Conservation (phyloP, 2,329 filamentous ascomycete genomes). For the Blastomyces parvus region DNA sequence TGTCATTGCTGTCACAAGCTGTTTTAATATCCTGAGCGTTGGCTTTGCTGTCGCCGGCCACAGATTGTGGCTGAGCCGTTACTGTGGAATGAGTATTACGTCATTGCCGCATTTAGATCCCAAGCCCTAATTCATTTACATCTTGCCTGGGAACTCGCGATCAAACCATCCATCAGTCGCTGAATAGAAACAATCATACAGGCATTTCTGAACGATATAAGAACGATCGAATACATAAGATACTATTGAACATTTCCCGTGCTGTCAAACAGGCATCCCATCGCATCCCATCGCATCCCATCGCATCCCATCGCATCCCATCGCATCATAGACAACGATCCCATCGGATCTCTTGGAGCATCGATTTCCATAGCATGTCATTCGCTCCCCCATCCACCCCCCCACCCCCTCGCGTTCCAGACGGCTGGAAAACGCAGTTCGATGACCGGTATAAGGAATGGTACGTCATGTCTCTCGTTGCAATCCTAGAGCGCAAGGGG, state of each 20-base stretch:
- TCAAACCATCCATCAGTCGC: background rate
- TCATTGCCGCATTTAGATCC: background rate
- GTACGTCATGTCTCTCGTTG: constrained; percentile 33
- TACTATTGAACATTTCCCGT: background rate
- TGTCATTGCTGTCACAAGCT: too few species aligned
- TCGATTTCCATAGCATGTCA: constrained; percentile 21
- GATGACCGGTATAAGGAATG: constrained; percentile 85
- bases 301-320: too few species aligned
- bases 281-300: too few species aligned
- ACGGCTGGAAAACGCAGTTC: constrained; percentile 78
- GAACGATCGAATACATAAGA: background rate
- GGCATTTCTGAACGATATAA: background rate
- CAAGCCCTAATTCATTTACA: background rate
- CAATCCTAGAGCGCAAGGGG: background rate
- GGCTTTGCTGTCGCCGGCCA: too few species aligned
- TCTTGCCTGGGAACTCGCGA: background rate
- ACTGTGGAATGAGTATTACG: background rate
- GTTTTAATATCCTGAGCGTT: too few species aligned
- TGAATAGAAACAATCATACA: background rate
- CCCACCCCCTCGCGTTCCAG: constrained; percentile 54
- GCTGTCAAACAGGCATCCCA: background rate
- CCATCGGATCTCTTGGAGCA: too few species aligned
- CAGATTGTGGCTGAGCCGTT: background rate
- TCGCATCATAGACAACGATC: too few species aligned
- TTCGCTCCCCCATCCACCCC: constrained; percentile 40